Conservation (phyloP, 2,329 filamentous ascomycete species). For the Apiospora kogelbergensis region DNA sequence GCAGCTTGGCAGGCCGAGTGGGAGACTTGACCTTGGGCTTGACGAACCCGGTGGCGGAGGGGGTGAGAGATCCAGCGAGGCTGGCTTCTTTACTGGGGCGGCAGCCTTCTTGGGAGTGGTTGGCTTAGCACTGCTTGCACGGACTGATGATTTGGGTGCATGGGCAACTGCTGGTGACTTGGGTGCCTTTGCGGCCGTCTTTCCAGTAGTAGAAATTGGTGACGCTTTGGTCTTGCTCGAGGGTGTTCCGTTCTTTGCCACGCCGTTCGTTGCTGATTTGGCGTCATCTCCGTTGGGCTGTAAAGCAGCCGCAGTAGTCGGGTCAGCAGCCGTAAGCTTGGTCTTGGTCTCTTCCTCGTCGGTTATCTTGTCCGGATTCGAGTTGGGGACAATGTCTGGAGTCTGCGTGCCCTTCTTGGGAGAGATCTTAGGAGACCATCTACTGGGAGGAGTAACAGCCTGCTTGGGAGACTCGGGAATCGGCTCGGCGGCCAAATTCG, state of each 20-base stretch:
- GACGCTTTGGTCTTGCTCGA: slow-evolving; percentile 18
- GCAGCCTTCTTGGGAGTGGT: slow-evolving; percentile 32
- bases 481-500: slow-evolving; percentile 37
- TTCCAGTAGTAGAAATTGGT: slow-evolving; percentile 27
- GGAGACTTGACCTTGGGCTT: slow-evolving; percentile 67
- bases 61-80: slow-evolving; percentile 40
- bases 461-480: slow-evolving; percentile 43
- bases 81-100: slow-evolving; percentile 40
- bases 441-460: slow-evolving; percentile 16
- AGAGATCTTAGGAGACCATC: slow-evolving; percentile 22
- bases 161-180: slow-evolving; percentile 39
- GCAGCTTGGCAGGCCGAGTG: slow-evolving; percentile 66
- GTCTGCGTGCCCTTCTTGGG: slow-evolving; percentile 13
- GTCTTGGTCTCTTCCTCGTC: slow-evolving; percentile 38
- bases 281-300: slow-evolving; percentile 20
- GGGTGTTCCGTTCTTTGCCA: neutral
- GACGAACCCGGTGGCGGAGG: slow-evolving; percentile 41
- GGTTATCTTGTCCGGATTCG: slow-evolving; percentile 41
- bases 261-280: slow-evolving; percentile 13
- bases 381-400: slow-evolving; percentile 32
- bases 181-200: slow-evolving; percentile 33
- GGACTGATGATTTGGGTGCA: slow-evolving; percentile 39
- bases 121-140: slow-evolving; percentile 34
- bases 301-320: slow-evolving; percentile 21
- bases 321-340: slow-evolving; percentile 31